Evolutionary conservation across 2,329 filamentous ascomycete genomes (phyloP).

Genomic region (Phyllosticta citribraziliensis): DNA sequence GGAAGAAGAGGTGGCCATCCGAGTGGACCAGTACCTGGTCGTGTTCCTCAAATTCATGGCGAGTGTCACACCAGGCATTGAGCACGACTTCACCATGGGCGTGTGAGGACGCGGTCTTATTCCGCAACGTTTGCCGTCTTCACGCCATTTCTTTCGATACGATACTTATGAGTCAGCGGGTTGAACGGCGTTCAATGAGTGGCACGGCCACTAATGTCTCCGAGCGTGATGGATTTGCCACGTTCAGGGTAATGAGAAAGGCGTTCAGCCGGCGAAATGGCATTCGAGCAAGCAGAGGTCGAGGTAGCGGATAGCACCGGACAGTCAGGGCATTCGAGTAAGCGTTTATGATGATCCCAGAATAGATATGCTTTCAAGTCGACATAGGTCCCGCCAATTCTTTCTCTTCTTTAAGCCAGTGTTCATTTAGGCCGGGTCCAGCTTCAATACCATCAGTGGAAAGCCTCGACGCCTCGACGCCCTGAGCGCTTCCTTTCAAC

Average conservation of each 20-base stretch:
- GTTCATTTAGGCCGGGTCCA: too few species aligned
- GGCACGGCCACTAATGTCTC: not conserved
- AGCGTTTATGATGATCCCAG: not conserved
- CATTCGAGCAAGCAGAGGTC: not conserved
- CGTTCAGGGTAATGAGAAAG: constrained; percentile 1
- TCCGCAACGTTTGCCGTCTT: not conserved
- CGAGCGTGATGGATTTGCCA: not conserved
- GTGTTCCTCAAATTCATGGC: constrained; percentile 73
- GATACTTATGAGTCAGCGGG: not conserved
- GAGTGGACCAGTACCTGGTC: constrained; percentile 81
- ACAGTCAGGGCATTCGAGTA: not conserved
- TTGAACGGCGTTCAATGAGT: not conserved
- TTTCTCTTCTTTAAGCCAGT: too few species aligned
- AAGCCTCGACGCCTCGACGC: too few species aligned
- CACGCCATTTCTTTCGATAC: not conserved
- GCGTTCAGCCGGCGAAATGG: not conserved
- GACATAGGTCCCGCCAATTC: too few species aligned
- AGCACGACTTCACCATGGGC: constrained; percentile 96
- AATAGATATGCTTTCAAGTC: not conserved
- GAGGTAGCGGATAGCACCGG: not conserved
- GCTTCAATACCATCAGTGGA: too few species aligned
- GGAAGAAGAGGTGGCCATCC: constrained; percentile 69
- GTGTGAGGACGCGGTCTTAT: constrained; percentile 43
- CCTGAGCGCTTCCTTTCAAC: too few species aligned
- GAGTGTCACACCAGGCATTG: constrained; percentile 84